Conservation (phyloP, 805 yeast species). For the Kodamaea sagamina region DNA sequence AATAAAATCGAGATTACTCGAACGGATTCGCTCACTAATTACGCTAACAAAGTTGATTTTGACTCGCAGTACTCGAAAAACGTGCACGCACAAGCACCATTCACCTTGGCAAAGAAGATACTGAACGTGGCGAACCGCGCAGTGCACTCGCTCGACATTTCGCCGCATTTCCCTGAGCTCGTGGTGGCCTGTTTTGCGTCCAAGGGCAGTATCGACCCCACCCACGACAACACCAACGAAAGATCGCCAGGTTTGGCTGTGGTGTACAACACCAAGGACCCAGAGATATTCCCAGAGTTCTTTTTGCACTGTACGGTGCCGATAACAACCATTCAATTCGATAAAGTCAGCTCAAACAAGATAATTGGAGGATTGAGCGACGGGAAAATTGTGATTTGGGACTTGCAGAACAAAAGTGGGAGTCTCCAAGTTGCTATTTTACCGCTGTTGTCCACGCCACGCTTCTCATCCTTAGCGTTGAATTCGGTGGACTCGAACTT, state of each 20-base stretch:
- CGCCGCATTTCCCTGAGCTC: conserved; percentile 19
- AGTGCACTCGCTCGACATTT: conserved; percentile 12
- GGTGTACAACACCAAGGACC: conserved; percentile 12
- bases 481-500: conserved; percentile 4
- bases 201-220: conserved; percentile 1
- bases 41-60: conserved; percentile 12
- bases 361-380: conserved; percentile 51
- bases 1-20: conserved; percentile 19
- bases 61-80: conserved; percentile 5
- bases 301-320: conserved; percentile 43
- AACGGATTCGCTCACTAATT: conserved; percentile 7
- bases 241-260: conserved; percentile 15
- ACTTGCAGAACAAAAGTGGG: conserved; percentile 24
- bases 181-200: conserved; percentile 14
- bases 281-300: conserved; percentile 33
- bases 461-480: conserved; percentile 17
- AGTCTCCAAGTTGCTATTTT: conserved; percentile 17
- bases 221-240: background rate
- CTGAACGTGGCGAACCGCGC: conserved; percentile 2
- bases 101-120: conserved; percentile 2
- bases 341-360: conserved; percentile 36
- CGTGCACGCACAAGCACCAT: conserved; percentile 1
- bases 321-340: conserved; percentile 43
- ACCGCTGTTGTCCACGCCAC: conserved; percentile 27
- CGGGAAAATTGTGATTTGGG: conserved; percentile 57